Conservation (phyloP, 371 early-diverging fungal species). For the Saksenaea oblongispora region DNA sequence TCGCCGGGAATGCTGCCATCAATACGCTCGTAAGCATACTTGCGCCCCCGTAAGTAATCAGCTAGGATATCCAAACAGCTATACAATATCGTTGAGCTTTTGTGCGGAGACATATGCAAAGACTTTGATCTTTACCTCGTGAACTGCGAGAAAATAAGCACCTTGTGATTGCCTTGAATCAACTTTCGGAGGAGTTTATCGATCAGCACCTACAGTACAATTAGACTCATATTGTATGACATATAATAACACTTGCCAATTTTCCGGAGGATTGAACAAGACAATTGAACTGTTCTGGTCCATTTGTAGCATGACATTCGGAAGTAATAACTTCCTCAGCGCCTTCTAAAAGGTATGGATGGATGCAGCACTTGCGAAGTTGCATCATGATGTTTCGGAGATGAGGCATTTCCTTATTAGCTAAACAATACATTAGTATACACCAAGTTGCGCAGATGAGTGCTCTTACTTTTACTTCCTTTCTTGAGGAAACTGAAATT, state of each 20-base stretch:
- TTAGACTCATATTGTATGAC: slow-evolving; percentile 1
- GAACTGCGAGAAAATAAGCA: slow-evolving; percentile 95
- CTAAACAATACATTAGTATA: slow-evolving; percentile 11
- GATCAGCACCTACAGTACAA: slow-evolving; percentile 45
- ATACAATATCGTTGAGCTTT: neutral
- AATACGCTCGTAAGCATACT: slow-evolving; percentile 83
- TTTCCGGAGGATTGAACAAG: slow-evolving; percentile 88
- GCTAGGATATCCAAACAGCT: slow-evolving; percentile 77
- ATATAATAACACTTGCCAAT: slow-evolving; percentile 45
- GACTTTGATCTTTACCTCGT: slow-evolving; percentile 48
- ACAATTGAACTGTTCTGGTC: slow-evolving; percentile 68
- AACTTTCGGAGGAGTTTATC: slow-evolving; percentile 84
- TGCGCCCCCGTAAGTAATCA: slow-evolving; percentile 79
- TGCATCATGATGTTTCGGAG: slow-evolving; percentile 68
- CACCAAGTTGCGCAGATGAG: neutral
- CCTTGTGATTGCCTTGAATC: slow-evolving; percentile 81
- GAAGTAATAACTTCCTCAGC: slow-evolving; percentile 82
- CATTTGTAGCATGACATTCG: slow-evolving; percentile 58
- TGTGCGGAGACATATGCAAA: no score
- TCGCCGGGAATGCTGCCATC: slow-evolving; percentile 90
- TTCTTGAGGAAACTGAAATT: slow-evolving; percentile 77
- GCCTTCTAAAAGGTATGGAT: slow-evolving; percentile 80
- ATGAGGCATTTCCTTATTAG: slow-evolving; percentile 60
- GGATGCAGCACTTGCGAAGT: slow-evolving; percentile 84
- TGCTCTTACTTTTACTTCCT: slow-evolving; percentile 50